These are phyloP conservation scores for Zoysia japonica DNA, from an alignment of 176 grass and related monocot genomes.

Conservation along the genomic window DNA sequence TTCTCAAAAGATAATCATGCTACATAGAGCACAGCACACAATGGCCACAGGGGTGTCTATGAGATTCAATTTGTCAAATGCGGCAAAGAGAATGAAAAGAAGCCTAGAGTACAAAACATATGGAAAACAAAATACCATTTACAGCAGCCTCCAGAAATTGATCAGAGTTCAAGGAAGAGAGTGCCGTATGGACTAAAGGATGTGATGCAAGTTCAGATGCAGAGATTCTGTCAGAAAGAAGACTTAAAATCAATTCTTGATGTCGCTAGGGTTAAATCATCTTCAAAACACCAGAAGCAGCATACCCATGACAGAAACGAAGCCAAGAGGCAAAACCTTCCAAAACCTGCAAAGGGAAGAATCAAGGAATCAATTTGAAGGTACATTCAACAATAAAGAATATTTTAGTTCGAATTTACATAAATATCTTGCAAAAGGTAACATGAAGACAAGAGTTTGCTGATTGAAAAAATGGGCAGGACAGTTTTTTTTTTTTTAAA, in stretches of 20 bases:
- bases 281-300: conserved; percentile 16
- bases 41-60: not conserved
- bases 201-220: conserved; percentile 76
- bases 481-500: too few relatives aligned
- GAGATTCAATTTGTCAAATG: not conserved
- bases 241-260: conserved; percentile 31
- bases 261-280: not conserved
- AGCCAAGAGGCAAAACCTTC: conserved; percentile 98
- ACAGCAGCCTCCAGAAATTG: conserved; percentile 86
- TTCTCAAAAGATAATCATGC: conserved; percentile 10
- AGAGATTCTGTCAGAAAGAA: conserved; percentile 62
- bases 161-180: conserved; percentile 77
- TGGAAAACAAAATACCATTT: conserved; percentile 71
- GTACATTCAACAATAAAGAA: not conserved
- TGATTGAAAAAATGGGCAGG: conserved; percentile 3
- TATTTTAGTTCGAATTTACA: not conserved
- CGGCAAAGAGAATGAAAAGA: not conserved
- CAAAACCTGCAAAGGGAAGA: conserved; percentile 65
- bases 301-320: conserved; percentile 92
- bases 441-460: conserved; percentile 1
- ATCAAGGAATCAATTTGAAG: conserved; percentile 34
- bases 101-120: conserved; percentile 35
- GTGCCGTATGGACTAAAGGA: conserved; percentile 76
- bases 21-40: conserved; percentile 19
- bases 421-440: conserved; percentile 14